These are phyloP conservation scores for Tagetes patula DNA, from an alignment of 129 eudicot species.

Conservation along the genomic window DNA sequence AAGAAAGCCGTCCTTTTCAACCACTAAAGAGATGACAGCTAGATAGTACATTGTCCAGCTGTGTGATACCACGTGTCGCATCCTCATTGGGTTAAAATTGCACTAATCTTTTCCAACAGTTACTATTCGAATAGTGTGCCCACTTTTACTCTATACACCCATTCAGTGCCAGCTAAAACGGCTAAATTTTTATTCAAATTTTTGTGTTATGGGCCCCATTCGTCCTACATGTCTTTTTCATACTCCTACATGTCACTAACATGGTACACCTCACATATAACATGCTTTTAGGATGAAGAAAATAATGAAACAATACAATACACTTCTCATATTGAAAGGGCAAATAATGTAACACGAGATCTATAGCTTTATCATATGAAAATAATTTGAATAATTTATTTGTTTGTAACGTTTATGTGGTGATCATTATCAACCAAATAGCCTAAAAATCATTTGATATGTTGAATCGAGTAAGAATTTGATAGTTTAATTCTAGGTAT, in stretches of 20 bases:
- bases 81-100: constrained; percentile 6
- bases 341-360: too few relatives aligned
- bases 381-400: too few relatives aligned
- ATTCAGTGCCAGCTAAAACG: constrained; percentile 47
- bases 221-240: constrained; percentile 17
- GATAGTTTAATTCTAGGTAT: too few relatives aligned
- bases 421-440: too few relatives aligned
- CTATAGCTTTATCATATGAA: too few relatives aligned
- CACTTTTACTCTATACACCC: constrained; percentile 28
- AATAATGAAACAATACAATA: too few relatives aligned
- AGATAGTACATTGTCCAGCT: constrained; percentile 43
- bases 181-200: constrained; percentile 38
- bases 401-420: too few relatives aligned
- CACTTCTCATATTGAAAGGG: too few relatives aligned
- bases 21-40: constrained; percentile 45
- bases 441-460: too few relatives aligned
- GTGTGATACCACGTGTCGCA: constrained; percentile 32
- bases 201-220: background rate
- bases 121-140: constrained; percentile 34
- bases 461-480: too few relatives aligned
- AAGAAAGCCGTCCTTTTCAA: constrained; percentile 32
- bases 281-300: background rate
- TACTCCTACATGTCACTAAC: constrained; percentile 41
- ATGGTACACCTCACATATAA: constrained; percentile 19
- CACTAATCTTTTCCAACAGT: constrained; percentile 39